Conservation (phyloP, 2,329 filamentous ascomycete genomes). For the Botrytis pseudocinerea region DNA sequence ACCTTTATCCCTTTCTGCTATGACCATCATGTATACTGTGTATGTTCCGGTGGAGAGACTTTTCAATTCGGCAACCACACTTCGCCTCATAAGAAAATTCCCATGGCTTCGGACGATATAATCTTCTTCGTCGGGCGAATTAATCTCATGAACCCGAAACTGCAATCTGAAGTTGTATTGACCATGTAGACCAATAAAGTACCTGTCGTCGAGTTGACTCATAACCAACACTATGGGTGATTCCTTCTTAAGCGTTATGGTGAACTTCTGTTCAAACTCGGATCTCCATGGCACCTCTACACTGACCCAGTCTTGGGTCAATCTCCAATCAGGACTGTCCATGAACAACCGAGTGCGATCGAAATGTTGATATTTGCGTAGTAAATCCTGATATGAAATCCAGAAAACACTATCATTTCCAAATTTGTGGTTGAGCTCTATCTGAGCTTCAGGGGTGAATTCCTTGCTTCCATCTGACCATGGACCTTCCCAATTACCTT, state of each 20-base stretch:
- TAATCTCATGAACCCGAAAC: conserved; percentile 52
- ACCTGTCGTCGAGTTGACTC: conserved; percentile 62
- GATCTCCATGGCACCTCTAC: conserved; percentile 63
- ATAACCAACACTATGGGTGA: conserved; percentile 61
- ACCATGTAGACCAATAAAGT: conserved; percentile 61
- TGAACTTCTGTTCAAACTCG: conserved; percentile 62
- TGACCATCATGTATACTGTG: conserved; percentile 57
- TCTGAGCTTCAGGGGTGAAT: conserved; percentile 59
- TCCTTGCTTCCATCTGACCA: conserved; percentile 61
- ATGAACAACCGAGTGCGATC: conserved; percentile 64
- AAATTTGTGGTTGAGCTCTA: conserved; percentile 59
- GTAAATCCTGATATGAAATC: conserved; percentile 63
- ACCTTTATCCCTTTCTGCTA: conserved; percentile 49
- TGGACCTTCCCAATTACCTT: conserved; percentile 59
- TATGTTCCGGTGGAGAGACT: conserved; percentile 59
- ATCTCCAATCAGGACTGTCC: conserved; percentile 55
- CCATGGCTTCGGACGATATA: conserved; percentile 61
- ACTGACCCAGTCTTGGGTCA: conserved; percentile 60
- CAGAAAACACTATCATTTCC: conserved; percentile 64
- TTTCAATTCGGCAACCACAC: conserved; percentile 58
- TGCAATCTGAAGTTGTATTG: conserved; percentile 55
- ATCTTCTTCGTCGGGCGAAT: conserved; percentile 54
- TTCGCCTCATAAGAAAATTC: conserved; percentile 59
- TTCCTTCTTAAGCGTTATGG: conserved; percentile 55
- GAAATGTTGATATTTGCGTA: conserved; percentile 62